Percentiles rank a stretch among this genome's conserved stretches.
Evolutionary conservation across 208 protist species (phyloP).

Genomic region (Leishmania lainsoni): DNA sequence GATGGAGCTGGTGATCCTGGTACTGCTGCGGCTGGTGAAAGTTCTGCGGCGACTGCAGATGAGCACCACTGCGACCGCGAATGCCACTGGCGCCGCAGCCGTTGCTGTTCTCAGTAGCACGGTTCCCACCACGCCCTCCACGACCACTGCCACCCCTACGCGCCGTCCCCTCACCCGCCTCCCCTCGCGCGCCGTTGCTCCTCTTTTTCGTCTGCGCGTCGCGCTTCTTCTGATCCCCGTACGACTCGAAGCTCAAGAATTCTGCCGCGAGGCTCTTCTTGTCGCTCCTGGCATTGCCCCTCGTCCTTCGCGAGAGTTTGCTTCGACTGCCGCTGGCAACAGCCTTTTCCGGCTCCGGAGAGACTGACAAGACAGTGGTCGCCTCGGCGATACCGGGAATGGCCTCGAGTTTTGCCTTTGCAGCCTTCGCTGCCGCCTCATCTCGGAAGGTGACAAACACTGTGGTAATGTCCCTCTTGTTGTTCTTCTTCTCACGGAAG

Average conservation of each 20-base stretch:
- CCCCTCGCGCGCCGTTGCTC: background rate
- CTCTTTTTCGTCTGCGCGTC: slow-evolving; percentile 11
- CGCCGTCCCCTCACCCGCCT: background rate
- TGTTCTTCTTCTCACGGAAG: slow-evolving; percentile 77
- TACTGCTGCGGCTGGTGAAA: slow-evolving; percentile 8
- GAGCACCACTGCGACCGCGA: slow-evolving; percentile 19
- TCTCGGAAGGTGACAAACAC: slow-evolving; percentile 80
- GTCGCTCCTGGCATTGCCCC: background rate
- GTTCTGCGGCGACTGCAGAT: slow-evolving; percentile 6
- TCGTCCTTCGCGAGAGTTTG: slow-evolving; percentile 22
- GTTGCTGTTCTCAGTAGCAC: background rate
- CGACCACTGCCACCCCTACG: slow-evolving; percentile 9
- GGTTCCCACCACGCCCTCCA: slow-evolving; percentile 10
- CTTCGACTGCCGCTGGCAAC: slow-evolving; percentile 5
- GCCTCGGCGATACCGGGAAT: slow-evolving; percentile 53
- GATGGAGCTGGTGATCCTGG: background rate
- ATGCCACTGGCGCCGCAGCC: slow-evolving; percentile 1
- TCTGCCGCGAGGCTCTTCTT: slow-evolving; percentile 55
- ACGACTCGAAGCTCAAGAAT: slow-evolving; percentile 61
- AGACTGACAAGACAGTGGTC: background rate
- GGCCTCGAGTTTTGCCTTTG: slow-evolving; percentile 36
- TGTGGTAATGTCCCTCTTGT: slow-evolving; percentile 74
- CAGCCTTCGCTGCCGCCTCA: slow-evolving; percentile 41
- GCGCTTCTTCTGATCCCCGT: slow-evolving; percentile 31
- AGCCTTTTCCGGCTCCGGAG: slow-evolving; percentile 29